Evolutionary conservation across 192 early-diverging fungal species (phyloP), one percentile per base, ranked within the genome.

Genomic region (Coemansia asiatica): DNA sequence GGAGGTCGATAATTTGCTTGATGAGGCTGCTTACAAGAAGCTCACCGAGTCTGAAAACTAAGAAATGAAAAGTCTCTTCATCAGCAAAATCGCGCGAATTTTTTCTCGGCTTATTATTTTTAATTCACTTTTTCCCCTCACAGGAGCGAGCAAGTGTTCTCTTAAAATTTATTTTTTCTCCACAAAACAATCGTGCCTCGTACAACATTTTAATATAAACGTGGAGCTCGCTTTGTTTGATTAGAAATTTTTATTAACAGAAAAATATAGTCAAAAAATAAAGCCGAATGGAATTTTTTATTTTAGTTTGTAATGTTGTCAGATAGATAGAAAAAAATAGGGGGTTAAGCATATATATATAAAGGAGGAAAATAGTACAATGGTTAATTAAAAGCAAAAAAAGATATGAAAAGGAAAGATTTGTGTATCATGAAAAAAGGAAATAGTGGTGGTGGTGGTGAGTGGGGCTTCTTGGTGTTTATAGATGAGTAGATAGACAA

Each of bases 1-100:
- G 6, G 88, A 96, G 72, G 60, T 96, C 54, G 83, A 91, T 8
- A 68, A 71, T 16, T 84, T 98, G 59, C 68, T 98, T 35, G 82
- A 89, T 72, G 87, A 90, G 73, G 69, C 68, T 15, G 84, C 71
- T 6, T 98, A 98, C 83, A 72, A 84, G 31, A 68, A 72, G 33
- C 83, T 86, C 66, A 83, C 72, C 60, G 84, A 82, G 36, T 56
- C 50, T n/a, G 76, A 67, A n/a, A 38, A 74, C 59, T 63, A 67
- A 36, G 23, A 53, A 38, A 19, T 49, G 18, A 9, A 49, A 36
- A n/a, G n/a, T n/a, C 31, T 33, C 31, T 33, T 33, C 4, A 8
- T 8, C 31, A 33, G 31, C 31, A 33, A 44, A 44, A 44, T 44
- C 40, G 40, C 50, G 50, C 50, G 50, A 51, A 9, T 51, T 26